Percentiles rank a stretch among this genome's conserved stretches.
phyloP scores from a whole-genome alignment of 192 early-diverging fungal genomes.

The Entomortierella parvispora region DNA sequence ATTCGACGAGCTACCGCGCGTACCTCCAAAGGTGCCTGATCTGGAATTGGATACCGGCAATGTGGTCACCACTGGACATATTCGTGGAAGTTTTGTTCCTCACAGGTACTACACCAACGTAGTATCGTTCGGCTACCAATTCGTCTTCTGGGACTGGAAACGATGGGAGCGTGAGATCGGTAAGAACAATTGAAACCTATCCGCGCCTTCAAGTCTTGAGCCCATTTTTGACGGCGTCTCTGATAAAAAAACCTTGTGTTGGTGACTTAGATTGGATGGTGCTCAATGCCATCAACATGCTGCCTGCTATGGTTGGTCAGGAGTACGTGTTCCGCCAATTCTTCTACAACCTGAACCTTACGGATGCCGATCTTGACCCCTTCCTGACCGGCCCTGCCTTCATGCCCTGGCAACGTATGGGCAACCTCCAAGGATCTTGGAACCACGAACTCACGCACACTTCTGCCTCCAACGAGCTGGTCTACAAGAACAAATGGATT shows the following conservation, averaged over 20 bases:
- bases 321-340: constrained; percentile 19
- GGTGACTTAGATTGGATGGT: constrained; percentile 15
- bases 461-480: constrained; percentile 22
- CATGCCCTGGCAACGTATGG: constrained; percentile 23
- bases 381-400: constrained; percentile 15
- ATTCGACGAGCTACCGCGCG: constrained; percentile 28
- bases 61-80: constrained; percentile 25
- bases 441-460: constrained; percentile 18
- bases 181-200: background rate
- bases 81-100: constrained; percentile 30
- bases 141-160: constrained; percentile 26
- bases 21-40: constrained; percentile 29
- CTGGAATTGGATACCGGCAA: constrained; percentile 26
- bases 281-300: constrained; percentile 17
- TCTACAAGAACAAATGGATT: constrained; percentile 44
- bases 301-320: constrained; percentile 22
- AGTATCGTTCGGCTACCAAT: constrained; percentile 19
- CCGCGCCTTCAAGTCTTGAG: too few relatives aligned
- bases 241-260: background rate
- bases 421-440: constrained; percentile 25
- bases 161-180: constrained; percentile 21
- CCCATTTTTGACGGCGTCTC: too few relatives aligned
- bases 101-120: constrained; percentile 22
- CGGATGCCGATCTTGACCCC: constrained; percentile 6
- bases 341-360: constrained; percentile 5